phyloP scores from a whole-genome alignment of 2,329 filamentous ascomycete genomes.

The Zasmidium angulare region DNA sequence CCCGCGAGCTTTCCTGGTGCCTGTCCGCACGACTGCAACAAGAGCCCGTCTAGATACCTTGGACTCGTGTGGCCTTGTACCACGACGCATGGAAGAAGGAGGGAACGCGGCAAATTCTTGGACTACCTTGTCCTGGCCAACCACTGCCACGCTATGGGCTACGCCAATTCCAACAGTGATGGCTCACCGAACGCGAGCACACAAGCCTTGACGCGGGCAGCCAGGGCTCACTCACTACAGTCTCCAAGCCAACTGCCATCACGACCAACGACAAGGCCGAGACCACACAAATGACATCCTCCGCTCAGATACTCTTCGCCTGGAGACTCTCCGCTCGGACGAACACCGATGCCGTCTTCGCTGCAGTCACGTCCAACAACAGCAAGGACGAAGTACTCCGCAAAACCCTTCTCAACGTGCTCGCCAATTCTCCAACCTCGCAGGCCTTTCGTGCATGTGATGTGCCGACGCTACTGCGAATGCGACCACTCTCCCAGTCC shows the following conservation, averaged over 20 bases:
- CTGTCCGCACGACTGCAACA: too few species aligned
- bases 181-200: conserved; percentile 19
- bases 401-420: conserved; percentile 2
- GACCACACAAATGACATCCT: conserved; percentile 9
- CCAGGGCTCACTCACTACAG: conserved; percentile 27
- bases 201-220: too few species aligned
- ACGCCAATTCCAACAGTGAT: conserved; percentile 14
- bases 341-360: conserved; percentile 12
- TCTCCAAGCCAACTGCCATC: conserved; percentile 18
- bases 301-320: conserved; percentile 1
- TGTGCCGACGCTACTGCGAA: not conserved
- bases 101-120: too few species aligned
- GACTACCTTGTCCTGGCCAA: conserved; percentile 12
- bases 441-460: not conserved
- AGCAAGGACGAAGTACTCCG: conserved; percentile 9
- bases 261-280: conserved; percentile 16
- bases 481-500: not conserved
- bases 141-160: conserved; percentile 15
- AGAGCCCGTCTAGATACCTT: too few species aligned
- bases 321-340: conserved; percentile 8
- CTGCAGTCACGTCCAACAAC: conserved; percentile 10
- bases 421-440: conserved; percentile 5
- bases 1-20: too few species aligned
- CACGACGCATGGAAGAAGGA: too few species aligned
- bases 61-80: too few species aligned